Evolutionary conservation across 1,139 yeast genomes (phyloP), one percentile per base, ranked within the genome.

Genomic region (Yamadazyma sp.): DNA sequence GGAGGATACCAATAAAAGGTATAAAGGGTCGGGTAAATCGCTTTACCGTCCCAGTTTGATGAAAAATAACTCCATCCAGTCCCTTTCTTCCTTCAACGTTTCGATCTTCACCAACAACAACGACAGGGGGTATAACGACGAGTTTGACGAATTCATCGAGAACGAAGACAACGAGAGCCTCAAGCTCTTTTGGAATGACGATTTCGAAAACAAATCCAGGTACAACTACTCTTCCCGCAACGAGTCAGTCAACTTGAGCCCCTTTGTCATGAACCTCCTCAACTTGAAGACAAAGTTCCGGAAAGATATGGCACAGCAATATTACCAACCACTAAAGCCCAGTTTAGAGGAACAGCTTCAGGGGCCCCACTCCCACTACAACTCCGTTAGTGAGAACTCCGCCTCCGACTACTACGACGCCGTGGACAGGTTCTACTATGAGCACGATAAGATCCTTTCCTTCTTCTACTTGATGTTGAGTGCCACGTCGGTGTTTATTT

Each of bases 371-470:
- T 10, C 17, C 10, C 23, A 27, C 22, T 66, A 66, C 39, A 68
- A 64, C 46, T 64, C 72, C 8, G 55, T 66, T 27, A 29, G 23
- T 10, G 38, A 36, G 3, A 69, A 63, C 27, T 68, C 63, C 29
- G 58, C 58, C 12, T 55, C 63, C 40, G 54, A 45, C 16, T 51
- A 49, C 45, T 50, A 55, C 35, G 40, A 38, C 28, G 27, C 43
- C 38, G 61, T 60, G 41, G 41, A 41, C 14, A 54, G 57, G 34
- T 63, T 66, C 47, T 61, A 61, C 42, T 42, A 45, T 14, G 68
- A 69, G 43, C 69, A 66, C 46, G 75, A 70, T 46, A 57, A 56
- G 43, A 60, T 68, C 5, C 49, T 70, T 25, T 54, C 75, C 17
- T 61, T 62, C 44, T 57, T 69, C 37, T 69, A 69, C 51, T 40